Evolutionary conservation across 1,139 yeast species (phyloP).

Genomic region (Saccharomyces hybrid): DNA sequence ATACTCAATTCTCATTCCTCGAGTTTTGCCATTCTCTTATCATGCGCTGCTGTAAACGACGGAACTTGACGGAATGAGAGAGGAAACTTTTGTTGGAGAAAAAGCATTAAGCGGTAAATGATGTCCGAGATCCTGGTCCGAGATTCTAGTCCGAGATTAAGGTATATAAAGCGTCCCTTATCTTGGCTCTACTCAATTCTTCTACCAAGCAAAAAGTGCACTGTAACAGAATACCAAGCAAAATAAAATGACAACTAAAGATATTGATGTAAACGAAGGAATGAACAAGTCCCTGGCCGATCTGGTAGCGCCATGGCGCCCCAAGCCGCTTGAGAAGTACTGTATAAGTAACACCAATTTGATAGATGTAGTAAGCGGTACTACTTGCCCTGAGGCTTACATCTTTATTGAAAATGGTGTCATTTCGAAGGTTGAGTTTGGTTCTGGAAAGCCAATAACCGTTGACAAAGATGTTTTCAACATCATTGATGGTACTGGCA

Average conservation of each 20-base stretch:
- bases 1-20: not conserved
- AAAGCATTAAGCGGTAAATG: not conserved
- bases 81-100: not conserved
- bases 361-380: not conserved
- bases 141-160: not conserved
- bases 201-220: not conserved
- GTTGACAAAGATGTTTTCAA: not conserved
- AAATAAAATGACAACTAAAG: not conserved
- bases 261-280: not conserved
- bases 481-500: slow-evolving; percentile 2
- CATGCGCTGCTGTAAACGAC: not conserved
- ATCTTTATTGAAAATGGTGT: not conserved
- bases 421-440: not conserved
- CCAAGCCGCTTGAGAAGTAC: not conserved
- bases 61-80: not conserved
- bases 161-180: not conserved
- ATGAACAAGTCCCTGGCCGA: not conserved
- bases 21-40: not conserved
- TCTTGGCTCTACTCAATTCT: not conserved
- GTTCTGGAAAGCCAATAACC: not conserved
- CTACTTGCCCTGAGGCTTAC: not conserved
- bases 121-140: not conserved
- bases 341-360: not conserved
- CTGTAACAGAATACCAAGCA: not conserved
- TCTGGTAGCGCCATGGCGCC: not conserved